Evolutionary conservation across 2,329 filamentous ascomycete genomes (phyloP).

Genomic region (Eutypella sp.): DNA sequence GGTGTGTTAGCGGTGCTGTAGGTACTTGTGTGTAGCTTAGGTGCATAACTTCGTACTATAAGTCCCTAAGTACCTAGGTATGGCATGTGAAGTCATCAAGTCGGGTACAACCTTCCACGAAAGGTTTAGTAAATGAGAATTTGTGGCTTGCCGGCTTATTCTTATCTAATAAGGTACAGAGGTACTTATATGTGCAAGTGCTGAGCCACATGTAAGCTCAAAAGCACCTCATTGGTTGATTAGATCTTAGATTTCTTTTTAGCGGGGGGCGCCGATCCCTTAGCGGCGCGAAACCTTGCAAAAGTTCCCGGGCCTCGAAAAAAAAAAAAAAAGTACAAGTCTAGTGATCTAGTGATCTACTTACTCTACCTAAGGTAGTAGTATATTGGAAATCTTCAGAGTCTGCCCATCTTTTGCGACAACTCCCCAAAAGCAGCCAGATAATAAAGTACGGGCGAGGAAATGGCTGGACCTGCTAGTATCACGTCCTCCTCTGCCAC

Average conservation of each 20-base stretch:
- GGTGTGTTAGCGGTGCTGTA: too few relatives aligned
- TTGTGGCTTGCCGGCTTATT: too few relatives aligned
- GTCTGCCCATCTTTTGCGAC: background rate
- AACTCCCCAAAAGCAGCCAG: background rate
- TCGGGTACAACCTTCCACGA: too few relatives aligned
- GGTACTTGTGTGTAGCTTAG: too few relatives aligned
- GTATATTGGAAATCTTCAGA: background rate
- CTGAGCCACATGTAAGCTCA: background rate
- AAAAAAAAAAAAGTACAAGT: too few relatives aligned
- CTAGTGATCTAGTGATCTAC: too few relatives aligned
- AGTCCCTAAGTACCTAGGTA: too few relatives aligned
- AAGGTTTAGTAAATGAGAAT: background rate
- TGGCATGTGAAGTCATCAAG: background rate
- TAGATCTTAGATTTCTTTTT: background rate
- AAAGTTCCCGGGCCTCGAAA: background rate
- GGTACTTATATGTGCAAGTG: too few relatives aligned
- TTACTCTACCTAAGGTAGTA: too few relatives aligned
- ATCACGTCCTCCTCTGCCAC: slow-evolving; percentile 58
- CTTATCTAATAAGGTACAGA: too few relatives aligned
- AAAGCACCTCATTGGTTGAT: background rate
- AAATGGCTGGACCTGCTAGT: slow-evolving; percentile 36
- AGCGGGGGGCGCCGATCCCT: slow-evolving; percentile 9
- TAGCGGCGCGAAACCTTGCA: background rate
- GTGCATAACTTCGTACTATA: too few relatives aligned
- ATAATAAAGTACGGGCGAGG: slow-evolving; percentile 6